Conservation (phyloP, 2,329 filamentous ascomycete species). For the Colletotrichum endophyticum region DNA sequence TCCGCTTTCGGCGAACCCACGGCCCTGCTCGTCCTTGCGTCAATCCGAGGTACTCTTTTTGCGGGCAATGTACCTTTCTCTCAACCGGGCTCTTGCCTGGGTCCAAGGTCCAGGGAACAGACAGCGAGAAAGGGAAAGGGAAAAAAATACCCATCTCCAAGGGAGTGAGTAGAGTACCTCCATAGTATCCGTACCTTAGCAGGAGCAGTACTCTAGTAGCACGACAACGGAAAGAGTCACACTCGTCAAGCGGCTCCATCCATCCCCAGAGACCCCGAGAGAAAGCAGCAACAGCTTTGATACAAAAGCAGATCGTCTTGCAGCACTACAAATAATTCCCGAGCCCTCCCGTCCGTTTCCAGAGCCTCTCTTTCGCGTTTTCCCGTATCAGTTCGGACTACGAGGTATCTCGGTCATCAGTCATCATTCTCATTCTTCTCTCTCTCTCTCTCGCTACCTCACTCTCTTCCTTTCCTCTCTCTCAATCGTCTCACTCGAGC, state of each 20-base stretch:
- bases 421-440: neutral
- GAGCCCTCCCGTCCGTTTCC: neutral
- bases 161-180: neutral
- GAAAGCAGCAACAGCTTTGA: neutral
- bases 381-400: neutral
- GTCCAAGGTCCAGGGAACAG: neutral
- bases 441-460: neutral
- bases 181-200: neutral
- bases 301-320: neutral
- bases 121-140: neutral
- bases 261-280: neutral
- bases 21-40: constrained; percentile 16
- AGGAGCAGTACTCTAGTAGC: neutral
- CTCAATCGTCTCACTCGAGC: neutral
- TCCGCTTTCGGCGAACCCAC: constrained; percentile 27
- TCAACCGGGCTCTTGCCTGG: neutral
- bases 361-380: neutral
- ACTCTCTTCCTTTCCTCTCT: neutral
- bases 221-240: constrained; percentile 25
- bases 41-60: constrained; percentile 9
- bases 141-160: neutral
- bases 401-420: neutral
- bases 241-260: constrained; percentile 10
- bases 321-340: constrained; percentile 11
- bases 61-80: neutral